Evolutionary conservation across 2,329 filamentous ascomycete genomes (phyloP), one percentile per base, ranked within the genome.

Genomic region (Dendrostoma leiphaemia): DNA sequence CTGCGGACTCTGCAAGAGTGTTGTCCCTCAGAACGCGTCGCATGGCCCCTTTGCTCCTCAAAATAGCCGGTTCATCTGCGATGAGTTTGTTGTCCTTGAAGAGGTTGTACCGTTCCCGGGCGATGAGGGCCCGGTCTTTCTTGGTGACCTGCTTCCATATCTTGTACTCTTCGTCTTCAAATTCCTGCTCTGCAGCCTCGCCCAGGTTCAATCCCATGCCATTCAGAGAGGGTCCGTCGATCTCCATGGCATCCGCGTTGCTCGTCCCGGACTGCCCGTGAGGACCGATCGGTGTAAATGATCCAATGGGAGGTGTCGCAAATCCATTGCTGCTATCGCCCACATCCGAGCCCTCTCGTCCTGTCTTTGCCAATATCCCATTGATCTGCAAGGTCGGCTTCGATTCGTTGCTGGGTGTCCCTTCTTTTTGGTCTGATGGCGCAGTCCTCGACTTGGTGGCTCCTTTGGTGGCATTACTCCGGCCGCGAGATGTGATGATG

Each of bases 111-210:
- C 94, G 84, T 67, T 96, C 90, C 60, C 92, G 91, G 56, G 94
- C 89, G 50, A 93, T 84, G 23, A 88, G 76, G 4, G 94, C 94
- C 59, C 94, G 86, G 65, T 96, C 92, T 68, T 94, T 97, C 73
- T 97, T 97, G 2, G 94, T 99, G 37, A 96, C 91, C 71, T 97
- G 93, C 74, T 97, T 99, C 94, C 95, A 99, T 32, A 94, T 89
- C 69, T 95, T 96, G 74, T 94, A 96, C 67, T 97, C 93, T 55
- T 97, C 92, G 63, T 97, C 92, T 62, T 95, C 85, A 61, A 91
- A 91, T 12, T 83, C 81, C 62, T 96, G 90, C 62, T 95, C 89
- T 13, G 78, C 80, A 28, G 82, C 82, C 55, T 88, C 80, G 15
- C 82, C 83, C 53, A 89, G 79, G 35, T 79, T 80, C 19, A 89